Base-by-base conservation (phyloP, 164 flowering plant genomes). In the Piper longum region DNA sequence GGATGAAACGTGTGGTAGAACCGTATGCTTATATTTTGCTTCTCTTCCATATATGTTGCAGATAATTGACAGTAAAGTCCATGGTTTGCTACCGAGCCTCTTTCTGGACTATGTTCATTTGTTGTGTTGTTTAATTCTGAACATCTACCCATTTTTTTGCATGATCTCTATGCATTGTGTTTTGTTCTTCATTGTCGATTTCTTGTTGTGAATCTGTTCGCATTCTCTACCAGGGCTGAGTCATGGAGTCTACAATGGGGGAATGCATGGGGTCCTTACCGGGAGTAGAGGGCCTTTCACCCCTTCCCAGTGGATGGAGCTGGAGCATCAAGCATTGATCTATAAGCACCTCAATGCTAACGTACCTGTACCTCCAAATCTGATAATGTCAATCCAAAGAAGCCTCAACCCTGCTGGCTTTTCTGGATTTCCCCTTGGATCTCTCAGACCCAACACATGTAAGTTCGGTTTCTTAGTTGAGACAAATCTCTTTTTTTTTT, bases 251-350 rank as follows among this genome's bases (percentile, higher is more conserved):
- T 73, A 69, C 62, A 78, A 73, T 73, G 71, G 67, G 56, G 73
- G 57, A 72, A 70, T 77, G 72, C 84, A 80, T 66, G 87, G 87
- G 64, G 72, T 70, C 54, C 56, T 86, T 42, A 7, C 78, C 16
- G 82, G 85, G 18, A 64, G 70, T 11, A 79, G 85, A 76, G 93
- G 93, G 12, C 87, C 86, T 64, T 88, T 91, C 61, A 87, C 95
- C 52, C 86, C 85, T 59, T 81, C 90, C 48, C 98, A 91, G 45
- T 91, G 95, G 96, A 73, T 85, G 82, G 96, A 91, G 79, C 79
- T 91, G 0, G 95, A 91, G 69, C 90, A 84, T 60, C 98, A 91
- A 71, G 89, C 95, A 52, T 74, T 88, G 86, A 91, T 91, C 80
- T 89, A 79, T 83, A 88, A 87, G 59, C 81, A 85, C 80, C 80